Evolutionary conservation across 352 stramenopile species (phyloP), one percentile per base, ranked within the genome.

Genomic region (Phytophthora fragariaefolia): DNA sequence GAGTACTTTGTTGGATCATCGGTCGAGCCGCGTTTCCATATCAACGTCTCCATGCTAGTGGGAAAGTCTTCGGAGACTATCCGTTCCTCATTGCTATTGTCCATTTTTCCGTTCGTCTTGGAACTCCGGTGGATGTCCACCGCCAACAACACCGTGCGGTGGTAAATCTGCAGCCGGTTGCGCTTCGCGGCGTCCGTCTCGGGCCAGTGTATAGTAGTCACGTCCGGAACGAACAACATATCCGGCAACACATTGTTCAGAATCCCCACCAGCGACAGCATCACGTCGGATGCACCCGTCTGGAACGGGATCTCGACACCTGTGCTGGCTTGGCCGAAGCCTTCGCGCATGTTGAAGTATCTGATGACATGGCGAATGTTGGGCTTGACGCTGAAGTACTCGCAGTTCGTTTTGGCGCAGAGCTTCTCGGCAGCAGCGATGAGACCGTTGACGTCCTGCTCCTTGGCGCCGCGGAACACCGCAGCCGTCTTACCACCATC

Each of bases 291-390:
- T 8, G 64, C 70, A 4, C 71, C 69, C 0, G 76, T 87, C 36
- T 89, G 80, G 59, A 74, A 86, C 22, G 78, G 78, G 24, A 89
- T 82, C 24, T 77, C 61, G 45, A 66, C 50, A 17, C 9, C 36
- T 12, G 65, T 38, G 43, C 18, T 43, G 1, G 30, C 13, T 42
- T 89, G 78, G 1, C 80, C 78, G 26, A 71, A 89, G 4, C 75
- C 76, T 60, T 89, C 76, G 26, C 79, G 79, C 80, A 89, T 87
- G 70, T 89, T 85, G 43, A 87, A 89, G 42, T 86, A 81, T 32
- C 56, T 55, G 50, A 89, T 85, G 23, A 59, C 26, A 42, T 87
- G 80, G 42, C 66, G 53, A 34, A 87, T 89, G 28, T 73, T 82
- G 22, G 78, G 80, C 51, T 89, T 89, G 51, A 85, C 42, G 15